Evolutionary conservation across 2,329 filamentous ascomycete genomes (phyloP).

Genomic region (Didymella lethalis): DNA sequence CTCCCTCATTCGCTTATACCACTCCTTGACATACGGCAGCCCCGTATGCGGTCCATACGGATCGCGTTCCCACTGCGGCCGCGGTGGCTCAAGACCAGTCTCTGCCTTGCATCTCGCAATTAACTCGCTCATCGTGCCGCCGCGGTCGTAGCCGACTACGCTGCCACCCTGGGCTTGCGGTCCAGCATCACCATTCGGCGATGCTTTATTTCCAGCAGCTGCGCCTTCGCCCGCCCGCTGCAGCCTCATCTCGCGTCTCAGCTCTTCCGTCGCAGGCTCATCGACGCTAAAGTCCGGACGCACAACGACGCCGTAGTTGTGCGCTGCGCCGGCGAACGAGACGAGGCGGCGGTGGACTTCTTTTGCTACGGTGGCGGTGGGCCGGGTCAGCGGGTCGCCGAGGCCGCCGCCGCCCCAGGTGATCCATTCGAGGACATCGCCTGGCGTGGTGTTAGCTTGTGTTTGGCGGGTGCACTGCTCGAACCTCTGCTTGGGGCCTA

Average conservation of each 20-base stretch:
- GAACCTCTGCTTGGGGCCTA: no score
- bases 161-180: neutral
- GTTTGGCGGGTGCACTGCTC: no score
- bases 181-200: neutral
- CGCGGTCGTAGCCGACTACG: slow-evolving; percentile 52
- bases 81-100: slow-evolving; percentile 54
- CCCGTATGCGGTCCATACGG: slow-evolving; percentile 57
- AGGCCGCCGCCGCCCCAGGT: slow-evolving; percentile 61
- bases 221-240: neutral
- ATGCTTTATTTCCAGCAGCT: neutral
- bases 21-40: slow-evolving; percentile 55
- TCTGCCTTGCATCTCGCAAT: slow-evolving; percentile 50
- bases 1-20: slow-evolving; percentile 53
- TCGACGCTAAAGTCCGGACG: slow-evolving; percentile 51
- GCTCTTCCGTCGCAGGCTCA: slow-evolving; percentile 45
- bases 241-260: slow-evolving; percentile 45
- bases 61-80: slow-evolving; percentile 55
- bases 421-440: slow-evolving; percentile 60
- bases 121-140: slow-evolving; percentile 54
- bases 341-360: slow-evolving; percentile 58
- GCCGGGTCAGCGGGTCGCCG: slow-evolving; percentile 57
- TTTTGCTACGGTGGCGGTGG: slow-evolving; percentile 54
- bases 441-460: slow-evolving; percentile 25
- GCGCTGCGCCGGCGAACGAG: slow-evolving; percentile 52
- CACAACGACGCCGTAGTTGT: slow-evolving; percentile 58